These are phyloP conservation scores for Isatis lusitanica DNA, from an alignment of 441 rosid species.

Conservation along the genomic window DNA sequence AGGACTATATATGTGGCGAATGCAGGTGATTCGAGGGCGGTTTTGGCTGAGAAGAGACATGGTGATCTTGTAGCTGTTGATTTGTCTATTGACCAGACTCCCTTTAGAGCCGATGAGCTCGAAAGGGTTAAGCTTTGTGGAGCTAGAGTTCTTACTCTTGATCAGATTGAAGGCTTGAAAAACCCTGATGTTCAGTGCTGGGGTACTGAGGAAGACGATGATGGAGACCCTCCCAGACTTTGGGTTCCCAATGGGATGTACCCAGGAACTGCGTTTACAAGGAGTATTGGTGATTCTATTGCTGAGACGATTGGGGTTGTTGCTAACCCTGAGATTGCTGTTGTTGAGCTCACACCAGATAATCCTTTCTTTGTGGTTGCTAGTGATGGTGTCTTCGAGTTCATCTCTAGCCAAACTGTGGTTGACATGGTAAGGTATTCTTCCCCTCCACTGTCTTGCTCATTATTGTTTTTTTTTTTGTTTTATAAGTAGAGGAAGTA, in stretches of 20 bases:
- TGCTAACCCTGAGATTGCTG: conserved; percentile 96
- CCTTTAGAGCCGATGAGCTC: conserved; percentile 79
- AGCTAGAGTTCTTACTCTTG: conserved; percentile 94
- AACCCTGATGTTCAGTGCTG: conserved; percentile 94
- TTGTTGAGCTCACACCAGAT: conserved; percentile 71
- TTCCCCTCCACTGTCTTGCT: conserved; percentile 33
- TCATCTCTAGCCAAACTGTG: conserved; percentile 91
- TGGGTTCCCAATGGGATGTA: conserved; percentile 98
- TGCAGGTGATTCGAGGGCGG: conserved; percentile 95
- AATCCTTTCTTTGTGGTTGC: conserved; percentile 97
- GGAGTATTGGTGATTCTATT: conserved; percentile 95
- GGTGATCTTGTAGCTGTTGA: conserved; percentile 81
- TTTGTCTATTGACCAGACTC: conserved; percentile 93
- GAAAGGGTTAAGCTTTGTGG: conserved; percentile 95
- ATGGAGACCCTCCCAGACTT: conserved; percentile 98
- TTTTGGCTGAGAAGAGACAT: conserved; percentile 82
- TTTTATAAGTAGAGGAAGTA: not conserved
- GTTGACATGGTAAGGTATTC: conserved; percentile 96
- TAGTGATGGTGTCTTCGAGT: conserved; percentile 99
- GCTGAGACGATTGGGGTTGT: conserved; percentile 98
- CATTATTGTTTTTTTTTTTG: not conserved
- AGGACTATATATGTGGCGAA: conserved; percentile 80
- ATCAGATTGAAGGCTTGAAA: conserved; percentile 97
- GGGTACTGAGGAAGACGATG: conserved; percentile 97
- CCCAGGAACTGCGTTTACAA: conserved; percentile 98